Evolutionary conservation across 2,329 filamentous ascomycete species (phyloP).

Genomic region (Verruconis gallopava): DNA sequence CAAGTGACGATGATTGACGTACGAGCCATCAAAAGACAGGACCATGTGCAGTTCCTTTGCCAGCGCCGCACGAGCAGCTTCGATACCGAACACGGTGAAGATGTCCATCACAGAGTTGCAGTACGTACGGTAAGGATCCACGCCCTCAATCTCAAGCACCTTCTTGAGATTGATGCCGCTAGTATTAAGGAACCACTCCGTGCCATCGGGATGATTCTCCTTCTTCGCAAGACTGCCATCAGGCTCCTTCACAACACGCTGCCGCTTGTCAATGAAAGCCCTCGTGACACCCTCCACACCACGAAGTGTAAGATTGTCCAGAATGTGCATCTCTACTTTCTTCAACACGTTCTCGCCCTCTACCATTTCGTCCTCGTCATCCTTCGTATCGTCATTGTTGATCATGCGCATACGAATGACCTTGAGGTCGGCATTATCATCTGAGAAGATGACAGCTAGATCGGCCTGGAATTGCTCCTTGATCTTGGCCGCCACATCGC

Average conservation of each 20-base stretch:
- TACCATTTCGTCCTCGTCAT: conserved; percentile 58
- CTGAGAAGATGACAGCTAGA: conserved; percentile 87
- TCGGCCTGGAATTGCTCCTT: conserved; percentile 79
- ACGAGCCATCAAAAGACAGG: conserved; percentile 95
- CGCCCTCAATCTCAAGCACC: conserved; percentile 75
- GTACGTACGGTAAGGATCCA: conserved; percentile 74
- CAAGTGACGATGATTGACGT: conserved; percentile 97
- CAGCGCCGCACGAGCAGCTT: conserved; percentile 77
- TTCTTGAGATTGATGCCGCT: conserved; percentile 76
- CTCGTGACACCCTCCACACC: conserved; percentile 80
- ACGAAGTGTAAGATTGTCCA: conserved; percentile 82
- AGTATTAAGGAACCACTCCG: conserved; percentile 94
- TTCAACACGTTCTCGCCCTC: conserved; percentile 89
- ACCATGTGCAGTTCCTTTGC: conserved; percentile 84
- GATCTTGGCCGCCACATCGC: conserved; percentile 80
- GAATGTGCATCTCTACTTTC: conserved; percentile 77
- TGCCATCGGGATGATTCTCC: conserved; percentile 62
- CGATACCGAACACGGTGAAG: conserved; percentile 89
- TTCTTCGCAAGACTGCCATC: conserved; percentile 63
- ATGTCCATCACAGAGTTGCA: conserved; percentile 95
- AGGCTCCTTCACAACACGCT: conserved; percentile 49
- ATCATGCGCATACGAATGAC: conserved; percentile 86
- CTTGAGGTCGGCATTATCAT: conserved; percentile 93
- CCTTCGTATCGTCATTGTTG: conserved; percentile 39
- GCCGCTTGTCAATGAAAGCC: conserved; percentile 82